Base-by-base conservation (phyloP, 2,329 filamentous ascomycete genomes). In the Knoxdaviesia capensis region DNA sequence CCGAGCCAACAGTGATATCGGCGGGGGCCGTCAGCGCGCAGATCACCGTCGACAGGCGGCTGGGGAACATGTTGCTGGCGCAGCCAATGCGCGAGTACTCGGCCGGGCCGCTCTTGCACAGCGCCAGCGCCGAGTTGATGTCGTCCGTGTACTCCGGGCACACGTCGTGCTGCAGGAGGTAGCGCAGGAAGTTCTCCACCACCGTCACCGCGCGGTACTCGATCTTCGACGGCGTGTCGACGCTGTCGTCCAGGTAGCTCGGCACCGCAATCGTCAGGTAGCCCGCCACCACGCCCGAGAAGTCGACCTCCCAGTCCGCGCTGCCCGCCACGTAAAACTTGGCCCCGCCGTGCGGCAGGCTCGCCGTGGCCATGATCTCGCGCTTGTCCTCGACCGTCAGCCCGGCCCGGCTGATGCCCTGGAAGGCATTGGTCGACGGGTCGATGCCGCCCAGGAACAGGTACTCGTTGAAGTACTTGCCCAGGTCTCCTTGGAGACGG, bases 121-220 rank as follows among this genome's bases (percentile, higher is more conserved):
- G 55, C 1, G 56, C 55, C 6, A 79, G 63, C 0, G 87, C 85
- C 0, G 66, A 62, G 10, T 71, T 59, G 44, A 96, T 65, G 47
- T 88, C 71, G 1, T 68, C 62, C 0, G 59, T 64, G 53, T 87
- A 81, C 55, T 96, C 90, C 0, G 81, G 79, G 52, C 86, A 94
- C 10, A 92, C 88, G 34, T 81, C 71, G 53, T 96, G 87, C 46
- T 80, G 72, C 7, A 87, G 65, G 1, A 96, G 65, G 49, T 94
- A 98, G 48, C 84, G 82, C 48, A 94, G 72, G 54, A 96, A 96
- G 53, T 90, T 93, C 45, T 74, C 72, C 36, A 94, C 66, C 1
- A 92, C 72, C 33, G 70, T 67, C 20, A 77, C 73, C 3, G 74
- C 75, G 6, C 68, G 57, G 66, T 5, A 81, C 67, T 34, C 34